Base-by-base conservation (phyloP, 2,329 filamentous ascomycete genomes). In the Pestalotiopsis sp. region DNA sequence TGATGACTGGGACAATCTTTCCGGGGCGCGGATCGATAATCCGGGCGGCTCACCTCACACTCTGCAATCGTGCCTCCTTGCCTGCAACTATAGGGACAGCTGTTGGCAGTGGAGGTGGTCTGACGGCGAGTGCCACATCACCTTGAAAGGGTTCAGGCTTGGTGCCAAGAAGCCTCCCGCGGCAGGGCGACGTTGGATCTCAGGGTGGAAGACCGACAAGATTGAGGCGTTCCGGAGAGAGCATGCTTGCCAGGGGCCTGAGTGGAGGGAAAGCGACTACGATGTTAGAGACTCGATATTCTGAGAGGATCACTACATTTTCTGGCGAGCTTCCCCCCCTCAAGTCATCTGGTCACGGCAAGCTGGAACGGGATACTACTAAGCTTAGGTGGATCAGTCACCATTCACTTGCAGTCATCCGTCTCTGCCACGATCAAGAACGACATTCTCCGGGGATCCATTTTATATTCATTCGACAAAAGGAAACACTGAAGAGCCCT, bases 1-100 rank as follows among this genome's bases (percentile, higher is more conserved):
- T n/a, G 58, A 61, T n/a, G 58, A 61, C 30, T 61, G 58, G 58
- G 58, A 61, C 17, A 61, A 61, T 20, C 58, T 61, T 35, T 35
- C 58, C 17, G 58, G 35, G 14, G 30, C n/a, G 26, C 58, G 38
- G 10, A 11, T 61, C 17, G 30, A 35, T 26, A 61, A 61, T n/a
- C 58, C 58, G 38, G 30, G 58, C 4, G 58, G 58, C 26, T 20
- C 14, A 14, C 58, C 58, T 11, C 58, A 61, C 9, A 61, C 58
- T 5, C 58, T 61, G 6, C 24, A 61, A 20, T 35, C 24, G 9
- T 61, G 58, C 30, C 26, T 35, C 3, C 24, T 11, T 38, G 58
- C 58, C 38, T 61, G 58, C 30, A 61, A 39, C 30, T 61, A 20
- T n/a, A 61, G 58, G 26, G 58, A 61, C n/a, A 20, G 35, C 30